Conservation (phyloP, 2,329 filamentous ascomycete genomes). For the Cytospora chrysosperma region DNA sequence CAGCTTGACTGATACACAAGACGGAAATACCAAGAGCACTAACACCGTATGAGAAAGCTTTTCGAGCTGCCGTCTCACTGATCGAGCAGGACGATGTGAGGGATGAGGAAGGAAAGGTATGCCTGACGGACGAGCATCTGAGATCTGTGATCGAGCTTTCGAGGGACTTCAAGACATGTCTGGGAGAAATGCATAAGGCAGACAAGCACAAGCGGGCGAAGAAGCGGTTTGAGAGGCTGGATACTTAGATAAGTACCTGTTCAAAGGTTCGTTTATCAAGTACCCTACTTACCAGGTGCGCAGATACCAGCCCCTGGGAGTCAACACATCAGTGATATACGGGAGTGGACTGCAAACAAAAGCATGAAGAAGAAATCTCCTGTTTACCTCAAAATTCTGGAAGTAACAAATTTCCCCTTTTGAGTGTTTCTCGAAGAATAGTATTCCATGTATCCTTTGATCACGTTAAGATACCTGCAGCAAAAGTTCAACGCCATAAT, state of each 20-base stretch:
- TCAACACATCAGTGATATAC: too few species aligned
- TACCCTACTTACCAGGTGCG: too few species aligned
- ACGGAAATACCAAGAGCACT: background rate
- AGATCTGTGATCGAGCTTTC: constrained; percentile 28
- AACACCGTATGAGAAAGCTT: background rate
- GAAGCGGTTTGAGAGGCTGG: constrained; percentile 12
- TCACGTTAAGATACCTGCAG: too few species aligned
- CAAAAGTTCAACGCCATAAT: too few species aligned
- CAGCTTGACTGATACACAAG: fast-evolving
- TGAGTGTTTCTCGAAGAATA: too few species aligned
- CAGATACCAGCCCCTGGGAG: too few species aligned
- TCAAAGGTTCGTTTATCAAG: too few species aligned
- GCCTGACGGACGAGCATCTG: constrained; percentile 28
- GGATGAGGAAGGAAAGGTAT: constrained; percentile 23
- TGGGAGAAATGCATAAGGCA: constrained; percentile 6
- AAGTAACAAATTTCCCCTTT: too few species aligned
- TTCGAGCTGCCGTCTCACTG: constrained; percentile 9
- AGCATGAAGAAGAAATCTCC: too few species aligned
- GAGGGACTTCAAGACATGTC: constrained; percentile 24
- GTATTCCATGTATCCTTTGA: too few species aligned
- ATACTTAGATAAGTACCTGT: background rate
- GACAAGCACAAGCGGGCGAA: constrained; percentile 10
- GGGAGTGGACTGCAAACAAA: too few species aligned
- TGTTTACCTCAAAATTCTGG: too few species aligned
- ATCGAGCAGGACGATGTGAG: constrained; percentile 17